Evolutionary conservation across 495 filamentous ascomycete species (phyloP), one percentile per base, ranked within the genome.

Genomic region (Podospora australis): DNA sequence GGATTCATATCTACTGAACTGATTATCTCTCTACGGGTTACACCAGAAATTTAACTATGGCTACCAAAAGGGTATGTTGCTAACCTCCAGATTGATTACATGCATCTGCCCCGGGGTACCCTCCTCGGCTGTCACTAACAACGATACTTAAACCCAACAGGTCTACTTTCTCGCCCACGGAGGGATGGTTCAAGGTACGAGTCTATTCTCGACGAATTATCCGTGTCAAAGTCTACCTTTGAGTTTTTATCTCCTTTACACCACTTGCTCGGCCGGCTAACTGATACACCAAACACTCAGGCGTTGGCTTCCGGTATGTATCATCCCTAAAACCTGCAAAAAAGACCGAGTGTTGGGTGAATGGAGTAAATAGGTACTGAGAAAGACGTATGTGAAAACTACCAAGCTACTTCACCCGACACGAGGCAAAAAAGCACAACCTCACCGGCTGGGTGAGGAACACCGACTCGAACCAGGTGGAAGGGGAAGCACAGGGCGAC

Each of bases 381-480:
- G 34, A 36, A n/a, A n/a, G n/a, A n/a, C n/a, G n/a, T n/a, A n/a
- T n/a, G n/a, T n/a, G n/a, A n/a, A n/a, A n/a, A n/a, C n/a, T n/a
- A n/a, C n/a, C n/a, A n/a, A 89, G 87, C 30, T 75, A 80, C 60
- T 94, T 84, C 58, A 82, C 88, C 1, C 74, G 78, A 45, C 80
- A 81, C 53, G 78, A 81, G 50, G 90, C 90, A 2, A 65, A 62
- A 2, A 71, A 73, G 24, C 71, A 84, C 53, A 72, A 69, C 2
- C 55, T 96, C 6, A 91, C 83, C 1, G 90, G 90, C 36, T 91
- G 78, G 74, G 86, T 90, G 14, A 73, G 78, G 29, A 96, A 96
- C 60, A 85, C 80, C 0, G 67, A 74, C 6, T 81, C 84, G 48
- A 84, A 84, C 40, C 81, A 83, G 64, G 89, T 96, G n/a, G 81